Percentiles rank a stretch among this genome's conserved stretches.
Conservation (phyloP, 306 rosid species). For the Vigna hirtella region DNA sequence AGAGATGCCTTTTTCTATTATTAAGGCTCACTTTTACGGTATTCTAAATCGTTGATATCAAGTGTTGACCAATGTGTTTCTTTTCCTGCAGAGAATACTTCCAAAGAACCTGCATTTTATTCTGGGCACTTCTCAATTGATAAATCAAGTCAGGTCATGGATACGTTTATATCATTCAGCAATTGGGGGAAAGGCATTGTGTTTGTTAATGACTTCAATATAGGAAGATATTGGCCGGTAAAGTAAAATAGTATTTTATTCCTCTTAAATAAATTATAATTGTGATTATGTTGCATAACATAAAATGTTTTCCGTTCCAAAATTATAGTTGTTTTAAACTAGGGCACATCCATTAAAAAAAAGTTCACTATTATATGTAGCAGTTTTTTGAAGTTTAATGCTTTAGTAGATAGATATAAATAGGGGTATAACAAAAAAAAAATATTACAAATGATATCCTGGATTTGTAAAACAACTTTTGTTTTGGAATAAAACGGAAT, state of each 20-base stretch:
- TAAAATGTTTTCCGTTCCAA: not conserved
- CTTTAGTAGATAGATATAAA: no score
- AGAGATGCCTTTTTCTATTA: constrained; percentile 22
- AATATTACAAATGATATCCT: no score
- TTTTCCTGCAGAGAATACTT: constrained; percentile 61
- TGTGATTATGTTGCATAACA: constrained; percentile 12
- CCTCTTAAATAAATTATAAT: constrained; percentile 27
- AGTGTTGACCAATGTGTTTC: constrained; percentile 38
- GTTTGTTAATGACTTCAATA: constrained; percentile 74
- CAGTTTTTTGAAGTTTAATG: no score
- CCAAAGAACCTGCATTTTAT: constrained; percentile 76
- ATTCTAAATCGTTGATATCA: constrained; percentile 29
- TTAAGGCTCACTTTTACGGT: constrained; percentile 6
- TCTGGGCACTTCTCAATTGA: constrained; percentile 70
- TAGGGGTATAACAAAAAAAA: no score
- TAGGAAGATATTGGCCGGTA: constrained; percentile 99
- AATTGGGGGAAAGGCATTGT: constrained; percentile 92
- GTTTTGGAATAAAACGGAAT: no score
- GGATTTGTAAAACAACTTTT: no score
- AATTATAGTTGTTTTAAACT: no score
- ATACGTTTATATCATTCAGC: constrained; percentile 75
- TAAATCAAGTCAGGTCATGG: constrained; percentile 60
- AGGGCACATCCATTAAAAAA: no score
- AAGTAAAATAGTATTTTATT: constrained; percentile 51
- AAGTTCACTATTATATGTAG: no score